These are phyloP conservation scores for Cucurbita ficifolia DNA, from an alignment of 306 rosid genomes.

Conservation along the genomic window DNA sequence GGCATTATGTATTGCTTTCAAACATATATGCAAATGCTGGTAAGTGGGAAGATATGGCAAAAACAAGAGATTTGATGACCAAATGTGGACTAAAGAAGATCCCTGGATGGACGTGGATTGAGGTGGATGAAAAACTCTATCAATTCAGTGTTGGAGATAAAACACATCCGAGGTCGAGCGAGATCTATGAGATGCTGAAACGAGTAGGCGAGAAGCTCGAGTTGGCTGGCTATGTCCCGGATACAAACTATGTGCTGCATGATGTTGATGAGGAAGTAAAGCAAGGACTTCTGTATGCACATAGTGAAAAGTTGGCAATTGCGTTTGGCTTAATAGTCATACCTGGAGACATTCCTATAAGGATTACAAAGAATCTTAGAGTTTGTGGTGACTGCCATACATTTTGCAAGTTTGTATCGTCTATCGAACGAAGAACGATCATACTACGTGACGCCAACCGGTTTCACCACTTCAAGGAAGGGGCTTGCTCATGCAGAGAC, in stretches of 20 bases:
- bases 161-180: conserved; percentile 45
- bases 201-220: conserved; percentile 39
- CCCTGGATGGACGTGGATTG: conserved; percentile 73
- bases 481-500: conserved; percentile 59
- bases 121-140: conserved; percentile 33
- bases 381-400: conserved; percentile 81
- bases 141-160: conserved; percentile 52
- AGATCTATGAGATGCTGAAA: conserved; percentile 33
- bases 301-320: conserved; percentile 68
- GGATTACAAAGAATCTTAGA: conserved; percentile 65
- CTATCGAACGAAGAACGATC: conserved; percentile 32
- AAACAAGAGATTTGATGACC: conserved; percentile 40
- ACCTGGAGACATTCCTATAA: conserved; percentile 30
- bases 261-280: conserved; percentile 74
- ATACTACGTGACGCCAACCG: conserved; percentile 53
- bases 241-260: conserved; percentile 49
- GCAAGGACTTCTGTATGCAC: conserved; percentile 43
- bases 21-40: conserved; percentile 69
- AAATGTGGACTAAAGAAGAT: conserved; percentile 47
- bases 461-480: conserved; percentile 63
- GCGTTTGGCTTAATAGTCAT: conserved; percentile 54
- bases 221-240: conserved; percentile 51
- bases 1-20: conserved; percentile 58
- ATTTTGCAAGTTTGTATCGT: conserved; percentile 51
- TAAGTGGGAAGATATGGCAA: conserved; percentile 57